Evolutionary conservation across 2,329 filamentous ascomycete genomes (phyloP), one percentile per base, ranked within the genome.

Genomic region (Cryphonectria carpinicola): DNA sequence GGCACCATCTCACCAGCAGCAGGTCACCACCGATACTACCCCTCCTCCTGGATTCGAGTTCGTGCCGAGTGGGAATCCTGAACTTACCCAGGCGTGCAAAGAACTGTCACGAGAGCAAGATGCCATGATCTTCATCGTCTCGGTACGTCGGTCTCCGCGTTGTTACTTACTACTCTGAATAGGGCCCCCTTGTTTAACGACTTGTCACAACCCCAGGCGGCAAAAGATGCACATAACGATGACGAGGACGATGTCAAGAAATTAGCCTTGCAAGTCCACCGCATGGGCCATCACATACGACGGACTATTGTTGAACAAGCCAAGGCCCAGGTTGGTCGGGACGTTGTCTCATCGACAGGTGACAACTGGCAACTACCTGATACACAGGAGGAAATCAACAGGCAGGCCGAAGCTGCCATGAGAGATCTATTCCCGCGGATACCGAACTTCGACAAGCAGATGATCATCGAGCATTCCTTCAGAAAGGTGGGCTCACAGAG

Each of bases 41-140:
- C 88, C 89, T 19, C 88, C 88, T 14, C 87, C 88, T 1, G 88
- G 88, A 60, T 91, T 88, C 76, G 84, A 86, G 73, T 91, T 90
- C 76, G 85, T 92, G 60, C 87, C 89, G 43, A 85, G 87, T 66
- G 89, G 89, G 65, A 87, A 91, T 73, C 89, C 89, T 32, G 82
- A 85, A 72, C 80, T 92, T 76, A 90, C 88, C 6, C 82, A 81
- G 69, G 80, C 83, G 60, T 92, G 89, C 82, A 91, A 91, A 78
- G 89, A 91, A 75, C 78, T 90, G 28, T 91, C 89, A 1, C 84
- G 89, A 73, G 86, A 89, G 74, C 82, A 83, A 66, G 88, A 85
- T 74, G 88, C 87, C 61, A 87, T 90, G 85, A 87, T 91, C 22
- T 91, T 89, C 74, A 90, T 91, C 70, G 89, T 92, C 64, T 89